Evolutionary conservation across 169 alveolate species (phyloP).

Genomic region (Perkinsus chesapeaki): DNA sequence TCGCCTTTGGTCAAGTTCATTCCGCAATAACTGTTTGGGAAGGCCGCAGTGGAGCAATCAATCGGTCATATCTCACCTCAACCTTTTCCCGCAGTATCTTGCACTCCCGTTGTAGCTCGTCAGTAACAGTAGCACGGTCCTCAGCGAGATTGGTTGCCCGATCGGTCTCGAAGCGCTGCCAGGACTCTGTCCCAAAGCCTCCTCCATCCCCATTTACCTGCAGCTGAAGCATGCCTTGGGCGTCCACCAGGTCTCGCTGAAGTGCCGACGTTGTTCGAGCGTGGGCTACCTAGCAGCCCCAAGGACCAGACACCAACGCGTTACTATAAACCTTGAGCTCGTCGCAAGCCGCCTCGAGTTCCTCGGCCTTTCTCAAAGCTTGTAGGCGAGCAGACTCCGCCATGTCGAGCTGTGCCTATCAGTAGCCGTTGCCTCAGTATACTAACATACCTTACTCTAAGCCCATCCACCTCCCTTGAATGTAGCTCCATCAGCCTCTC

Average conservation of each 20-base stretch:
- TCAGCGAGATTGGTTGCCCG: neutral
- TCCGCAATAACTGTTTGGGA: neutral
- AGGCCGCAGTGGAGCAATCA: neutral
- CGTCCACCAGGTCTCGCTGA: neutral
- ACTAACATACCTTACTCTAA: neutral
- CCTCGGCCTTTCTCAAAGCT: neutral
- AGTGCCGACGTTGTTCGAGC: neutral
- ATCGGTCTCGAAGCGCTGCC: neutral
- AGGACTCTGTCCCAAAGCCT: neutral
- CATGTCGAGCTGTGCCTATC: neutral
- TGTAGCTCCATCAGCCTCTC: neutral
- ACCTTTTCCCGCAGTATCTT: neutral
- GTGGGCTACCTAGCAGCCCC: neutral
- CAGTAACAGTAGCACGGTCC: neutral
- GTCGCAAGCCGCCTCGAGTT: neutral
- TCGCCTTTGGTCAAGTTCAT: neutral
- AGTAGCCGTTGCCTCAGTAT: too few relatives aligned
- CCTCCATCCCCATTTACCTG: neutral
- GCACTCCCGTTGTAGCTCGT: neutral
- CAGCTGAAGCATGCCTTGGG: neutral
- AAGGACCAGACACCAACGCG: neutral
- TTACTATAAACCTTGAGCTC: neutral
- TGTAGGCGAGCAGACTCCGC: neutral
- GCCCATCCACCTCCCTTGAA: neutral
- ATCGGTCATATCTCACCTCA: neutral